Conservation (phyloP, 2,329 filamentous ascomycete genomes). For the Penicillium italicum region DNA sequence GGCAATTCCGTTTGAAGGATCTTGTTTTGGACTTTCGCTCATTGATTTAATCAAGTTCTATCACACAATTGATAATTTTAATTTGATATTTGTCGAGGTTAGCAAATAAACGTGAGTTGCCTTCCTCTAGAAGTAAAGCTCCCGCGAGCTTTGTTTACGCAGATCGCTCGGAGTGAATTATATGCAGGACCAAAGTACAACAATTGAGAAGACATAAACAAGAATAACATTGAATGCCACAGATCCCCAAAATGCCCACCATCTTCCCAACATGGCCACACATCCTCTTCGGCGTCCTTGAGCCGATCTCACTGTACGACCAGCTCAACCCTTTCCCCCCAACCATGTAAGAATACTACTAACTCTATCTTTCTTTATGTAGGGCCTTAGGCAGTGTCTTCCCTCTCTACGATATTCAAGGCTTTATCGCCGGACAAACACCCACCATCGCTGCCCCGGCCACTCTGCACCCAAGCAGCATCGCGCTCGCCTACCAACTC, state of each 20-base stretch:
- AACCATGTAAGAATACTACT: conserved; percentile 6
- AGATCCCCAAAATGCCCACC: conserved; percentile 32
- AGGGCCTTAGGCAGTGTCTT: conserved; percentile 60
- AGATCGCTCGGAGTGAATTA: neutral
- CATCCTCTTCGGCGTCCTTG: conserved; percentile 63
- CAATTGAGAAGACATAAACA: neutral
- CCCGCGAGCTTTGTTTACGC: neutral
- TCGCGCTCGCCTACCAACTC: conserved; percentile 63
- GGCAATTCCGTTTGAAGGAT: neutral
- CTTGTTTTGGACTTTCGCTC: neutral
- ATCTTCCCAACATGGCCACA: conserved; percentile 62
- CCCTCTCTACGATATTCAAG: conserved; percentile 55
- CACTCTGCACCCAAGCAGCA: conserved; percentile 39
- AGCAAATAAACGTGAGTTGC: neutral
- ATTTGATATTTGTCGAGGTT: neutral
- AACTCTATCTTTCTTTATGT: neutral
- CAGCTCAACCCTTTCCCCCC: neutral
- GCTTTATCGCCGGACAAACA: conserved; percentile 63
- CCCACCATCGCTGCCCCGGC: conserved; percentile 35
- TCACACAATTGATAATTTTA: neutral
- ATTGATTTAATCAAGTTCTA: neutral
- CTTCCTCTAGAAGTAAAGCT: neutral
- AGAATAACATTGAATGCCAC: neutral
- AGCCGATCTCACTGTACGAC: conserved; percentile 64
- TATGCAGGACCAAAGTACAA: neutral